These are phyloP conservation scores for Conticribra guillardii DNA, from an alignment of 108 stramenopile genomes.

Conservation along the genomic window DNA sequence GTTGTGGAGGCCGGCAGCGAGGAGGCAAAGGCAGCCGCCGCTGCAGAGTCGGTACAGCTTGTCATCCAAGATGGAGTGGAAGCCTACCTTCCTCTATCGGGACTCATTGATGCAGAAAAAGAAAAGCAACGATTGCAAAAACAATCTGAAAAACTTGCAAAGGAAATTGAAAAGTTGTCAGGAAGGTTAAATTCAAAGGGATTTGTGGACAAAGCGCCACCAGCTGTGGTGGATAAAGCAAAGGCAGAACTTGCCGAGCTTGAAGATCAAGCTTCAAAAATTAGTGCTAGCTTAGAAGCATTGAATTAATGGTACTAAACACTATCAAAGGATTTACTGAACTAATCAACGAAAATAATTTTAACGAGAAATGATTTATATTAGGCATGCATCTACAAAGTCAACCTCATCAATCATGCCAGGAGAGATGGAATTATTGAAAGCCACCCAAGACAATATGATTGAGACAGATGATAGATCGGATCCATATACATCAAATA, in stretches of 20 bases:
- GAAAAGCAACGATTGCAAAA: slow-evolving; percentile 77
- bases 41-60: slow-evolving; percentile 73
- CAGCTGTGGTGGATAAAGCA: slow-evolving; percentile 84
- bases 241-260: slow-evolving; percentile 79
- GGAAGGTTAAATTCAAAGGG: slow-evolving; percentile 81
- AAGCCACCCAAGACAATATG: background rate
- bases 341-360: background rate
- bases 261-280: slow-evolving; percentile 83
- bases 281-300: slow-evolving; percentile 43
- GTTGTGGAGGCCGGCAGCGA: slow-evolving; percentile 71
- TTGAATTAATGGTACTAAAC: background rate
- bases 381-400: background rate
- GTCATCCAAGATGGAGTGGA: slow-evolving; percentile 90
- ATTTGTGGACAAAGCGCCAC: slow-evolving; percentile 89
- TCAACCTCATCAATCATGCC: background rate
- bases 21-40: slow-evolving; percentile 60
- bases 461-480: slow-evolving; percentile 5
- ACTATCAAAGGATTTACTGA: background rate
- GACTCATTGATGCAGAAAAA: slow-evolving; percentile 87
- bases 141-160: slow-evolving; percentile 79
- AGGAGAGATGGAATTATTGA: background rate
- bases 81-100: slow-evolving; percentile 84
- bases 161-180: slow-evolving; percentile 79
- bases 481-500: slow-evolving; percentile 41
- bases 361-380: background rate